Conservation (phyloP, 805 yeast species). For the Candida suzukii region DNA sequence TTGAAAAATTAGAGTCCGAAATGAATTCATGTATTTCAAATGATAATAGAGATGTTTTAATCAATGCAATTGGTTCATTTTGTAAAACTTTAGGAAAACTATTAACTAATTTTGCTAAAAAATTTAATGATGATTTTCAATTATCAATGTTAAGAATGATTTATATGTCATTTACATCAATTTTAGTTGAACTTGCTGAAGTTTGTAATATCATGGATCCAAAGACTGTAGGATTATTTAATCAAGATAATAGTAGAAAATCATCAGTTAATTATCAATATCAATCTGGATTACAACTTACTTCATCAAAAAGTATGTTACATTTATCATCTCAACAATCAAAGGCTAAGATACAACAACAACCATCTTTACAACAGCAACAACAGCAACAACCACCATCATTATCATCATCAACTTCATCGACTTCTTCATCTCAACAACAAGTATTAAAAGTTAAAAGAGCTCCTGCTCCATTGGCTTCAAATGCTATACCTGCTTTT, state of each 20-base stretch:
- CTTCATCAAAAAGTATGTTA: constrained; percentile 7
- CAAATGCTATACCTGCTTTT: neutral
- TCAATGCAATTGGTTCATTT: neutral
- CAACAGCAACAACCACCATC: too few relatives aligned
- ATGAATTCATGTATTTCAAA: neutral
- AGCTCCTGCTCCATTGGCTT: constrained; percentile 10
- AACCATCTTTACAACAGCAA: neutral
- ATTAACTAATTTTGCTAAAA: neutral
- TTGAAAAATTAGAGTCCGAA: neutral
- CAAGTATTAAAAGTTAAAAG: constrained; percentile 13
- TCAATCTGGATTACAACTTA: constrained; percentile 2
- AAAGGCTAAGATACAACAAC: neutral
- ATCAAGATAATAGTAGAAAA: constrained; percentile 3
- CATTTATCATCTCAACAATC: constrained; percentile 2
- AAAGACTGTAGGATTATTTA: constrained; percentile 1
- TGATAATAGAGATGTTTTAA: neutral
- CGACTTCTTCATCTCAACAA: constrained; percentile 1
- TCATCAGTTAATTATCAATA: constrained; percentile 1
- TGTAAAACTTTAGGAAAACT: neutral
- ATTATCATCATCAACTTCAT: constrained; percentile 5
- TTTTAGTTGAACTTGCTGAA: constrained; percentile 20
- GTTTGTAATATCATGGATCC: constrained; percentile 21
- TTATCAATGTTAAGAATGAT: constrained; percentile 12
- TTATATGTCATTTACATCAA: constrained; percentile 20
- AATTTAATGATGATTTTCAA: neutral